Evolutionary conservation across 2,329 filamentous ascomycete genomes (phyloP).

Genomic region (Aspergillus uvarum): DNA sequence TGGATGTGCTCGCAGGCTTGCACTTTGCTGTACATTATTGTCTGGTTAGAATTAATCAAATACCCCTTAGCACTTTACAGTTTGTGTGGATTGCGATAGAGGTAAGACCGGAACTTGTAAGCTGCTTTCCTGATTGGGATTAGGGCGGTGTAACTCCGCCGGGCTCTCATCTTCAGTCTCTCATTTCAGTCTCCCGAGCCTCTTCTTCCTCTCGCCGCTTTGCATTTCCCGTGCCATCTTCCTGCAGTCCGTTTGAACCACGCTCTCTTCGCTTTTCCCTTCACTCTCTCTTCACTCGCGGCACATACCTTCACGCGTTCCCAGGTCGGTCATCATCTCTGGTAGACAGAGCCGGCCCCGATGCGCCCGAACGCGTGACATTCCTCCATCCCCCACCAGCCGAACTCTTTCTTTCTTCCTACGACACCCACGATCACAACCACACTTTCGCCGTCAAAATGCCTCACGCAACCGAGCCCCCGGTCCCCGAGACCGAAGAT

Average conservation of each 20-base stretch:
- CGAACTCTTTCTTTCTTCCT: background rate
- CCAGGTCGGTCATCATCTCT: background rate
- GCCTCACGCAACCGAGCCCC: slow-evolving; percentile 40
- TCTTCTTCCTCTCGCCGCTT: background rate
- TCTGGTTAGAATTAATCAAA: background rate
- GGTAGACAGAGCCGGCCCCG: slow-evolving; percentile 11
- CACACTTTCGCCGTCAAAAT: slow-evolving; percentile 25
- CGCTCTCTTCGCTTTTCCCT: background rate
- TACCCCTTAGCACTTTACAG: background rate
- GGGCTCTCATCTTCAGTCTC: background rate
- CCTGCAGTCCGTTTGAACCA: background rate
- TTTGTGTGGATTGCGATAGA: background rate
- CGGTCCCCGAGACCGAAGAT: slow-evolving; percentile 34
- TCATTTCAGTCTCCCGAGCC: background rate
- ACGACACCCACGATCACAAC: background rate
- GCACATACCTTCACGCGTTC: background rate
- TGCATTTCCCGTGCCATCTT: background rate
- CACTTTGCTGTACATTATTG: background rate
- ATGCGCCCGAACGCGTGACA: slow-evolving; percentile 9
- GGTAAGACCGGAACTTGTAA: background rate
- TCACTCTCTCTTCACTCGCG: background rate
- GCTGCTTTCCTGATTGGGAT: slow-evolving; percentile 29
- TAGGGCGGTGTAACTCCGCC: slow-evolving; percentile 19
- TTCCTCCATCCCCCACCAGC: background rate
- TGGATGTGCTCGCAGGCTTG: background rate